A percentile compares a stretch with the other conserved stretches of the same genome.
phyloP scores from a whole-genome alignment of 2,329 filamentous ascomycete genomes.

The Ustulina deusta region DNA sequence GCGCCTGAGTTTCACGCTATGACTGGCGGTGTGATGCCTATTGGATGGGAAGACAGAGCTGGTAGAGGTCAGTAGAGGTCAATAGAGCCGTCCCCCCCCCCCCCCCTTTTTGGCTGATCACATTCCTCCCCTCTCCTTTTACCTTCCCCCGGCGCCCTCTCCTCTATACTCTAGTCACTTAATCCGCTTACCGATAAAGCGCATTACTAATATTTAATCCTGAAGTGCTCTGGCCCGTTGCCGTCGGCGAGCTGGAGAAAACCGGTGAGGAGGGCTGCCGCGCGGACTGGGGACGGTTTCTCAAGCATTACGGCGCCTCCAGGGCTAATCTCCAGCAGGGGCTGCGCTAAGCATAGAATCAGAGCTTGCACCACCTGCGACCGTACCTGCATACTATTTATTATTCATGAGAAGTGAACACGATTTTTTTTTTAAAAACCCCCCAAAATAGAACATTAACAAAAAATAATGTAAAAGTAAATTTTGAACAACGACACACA shows the following conservation, averaged over 20 bases:
- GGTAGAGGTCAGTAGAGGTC: conserved; percentile 23
- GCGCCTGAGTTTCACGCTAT: conserved; percentile 26
- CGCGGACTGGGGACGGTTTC: conserved; percentile 33
- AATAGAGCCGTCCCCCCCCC: neutral
- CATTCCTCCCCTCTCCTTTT: neutral
- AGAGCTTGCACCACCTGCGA: neutral
- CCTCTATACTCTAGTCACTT: neutral
- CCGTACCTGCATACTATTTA: too few species aligned
- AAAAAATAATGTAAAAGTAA: too few species aligned
- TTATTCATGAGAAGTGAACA: too few species aligned
- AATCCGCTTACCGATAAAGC: too few species aligned
- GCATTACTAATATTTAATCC: neutral
- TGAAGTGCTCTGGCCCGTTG: conserved; percentile 34
- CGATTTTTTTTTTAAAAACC: too few species aligned
- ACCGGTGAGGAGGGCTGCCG: conserved; percentile 25
- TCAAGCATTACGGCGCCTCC: conserved; percentile 32
- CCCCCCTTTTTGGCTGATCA: neutral
- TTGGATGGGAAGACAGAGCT: conserved; percentile 37
- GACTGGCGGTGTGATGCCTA: conserved; percentile 18
- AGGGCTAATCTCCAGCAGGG: conserved; percentile 28
- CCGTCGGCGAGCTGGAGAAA: conserved; percentile 31
- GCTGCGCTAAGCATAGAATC: neutral
- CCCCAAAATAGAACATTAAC: too few species aligned
- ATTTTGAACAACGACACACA: too few species aligned
- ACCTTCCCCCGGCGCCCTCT: neutral